Conservation (phyloP, 257 asterid species). For the Forsythia suspensa region DNA sequence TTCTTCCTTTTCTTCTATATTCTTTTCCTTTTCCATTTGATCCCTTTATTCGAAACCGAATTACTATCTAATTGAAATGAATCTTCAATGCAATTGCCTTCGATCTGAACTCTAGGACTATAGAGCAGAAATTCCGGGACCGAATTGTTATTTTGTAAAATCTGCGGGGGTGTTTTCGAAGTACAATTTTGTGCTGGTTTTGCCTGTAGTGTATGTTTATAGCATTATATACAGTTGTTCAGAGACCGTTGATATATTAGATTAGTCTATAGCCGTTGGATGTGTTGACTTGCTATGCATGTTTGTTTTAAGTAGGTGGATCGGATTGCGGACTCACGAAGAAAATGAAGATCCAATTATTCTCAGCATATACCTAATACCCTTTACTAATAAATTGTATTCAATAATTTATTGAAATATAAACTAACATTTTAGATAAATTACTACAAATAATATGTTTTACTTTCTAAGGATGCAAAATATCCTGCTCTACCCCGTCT, state of each 20-base stretch:
- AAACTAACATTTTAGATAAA: too few species aligned
- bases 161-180: neutral
- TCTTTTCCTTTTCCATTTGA: constrained; percentile 57
- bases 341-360: too few species aligned
- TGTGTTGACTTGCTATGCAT: neutral
- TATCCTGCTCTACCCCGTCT: too few species aligned
- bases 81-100: neutral
- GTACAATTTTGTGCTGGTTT: neutral
- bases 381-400: too few species aligned
- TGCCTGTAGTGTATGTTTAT: neutral
- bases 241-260: neutral
- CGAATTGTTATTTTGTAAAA: neutral
- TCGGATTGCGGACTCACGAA: neutral
- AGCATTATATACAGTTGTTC: neutral
- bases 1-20: constrained; percentile 35
- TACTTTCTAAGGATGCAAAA: too few species aligned
- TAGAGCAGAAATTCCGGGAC: neutral
- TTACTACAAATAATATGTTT: too few species aligned
- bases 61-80: neutral
- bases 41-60: constrained; percentile 18
- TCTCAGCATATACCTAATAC: too few species aligned
- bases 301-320: neutral
- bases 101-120: neutral
- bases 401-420: too few species aligned
- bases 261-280: neutral